A percentile compares a stretch with the other conserved stretches of the same genome.
Evolutionary conservation across 495 filamentous ascomycete species (phyloP).

Genomic region (Acidiella bohemica): DNA sequence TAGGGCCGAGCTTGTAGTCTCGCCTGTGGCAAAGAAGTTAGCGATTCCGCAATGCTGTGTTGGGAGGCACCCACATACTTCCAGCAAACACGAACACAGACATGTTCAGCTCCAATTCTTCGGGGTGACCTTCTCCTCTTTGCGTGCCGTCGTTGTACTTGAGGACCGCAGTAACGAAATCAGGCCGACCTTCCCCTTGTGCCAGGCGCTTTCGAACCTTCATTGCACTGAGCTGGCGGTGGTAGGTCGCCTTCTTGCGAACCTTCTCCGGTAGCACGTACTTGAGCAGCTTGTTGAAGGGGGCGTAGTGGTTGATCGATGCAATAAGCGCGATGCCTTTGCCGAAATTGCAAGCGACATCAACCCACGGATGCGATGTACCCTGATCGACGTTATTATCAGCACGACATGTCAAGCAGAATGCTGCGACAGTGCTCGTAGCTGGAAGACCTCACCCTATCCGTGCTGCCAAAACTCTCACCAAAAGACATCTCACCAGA

Average conservation of each 20-base stretch:
- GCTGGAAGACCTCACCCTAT: background rate
- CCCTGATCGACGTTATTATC: slow-evolving; percentile 22
- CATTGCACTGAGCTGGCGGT: slow-evolving; percentile 19
- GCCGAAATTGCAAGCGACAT: slow-evolving; percentile 10
- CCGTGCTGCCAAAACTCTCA: slow-evolving; percentile 6
- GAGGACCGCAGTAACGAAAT: slow-evolving; percentile 23
- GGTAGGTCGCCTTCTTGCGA: slow-evolving; percentile 8
- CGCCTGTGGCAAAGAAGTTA: slow-evolving; percentile 8
- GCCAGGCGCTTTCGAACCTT: slow-evolving; percentile 21
- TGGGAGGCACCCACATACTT: slow-evolving; percentile 20
- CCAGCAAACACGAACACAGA: slow-evolving; percentile 27
- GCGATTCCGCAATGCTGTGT: slow-evolving; percentile 11
- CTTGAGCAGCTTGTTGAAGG: slow-evolving; percentile 15
- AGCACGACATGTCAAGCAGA: background rate
- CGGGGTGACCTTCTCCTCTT: slow-evolving; percentile 15
- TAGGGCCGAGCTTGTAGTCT: slow-evolving; percentile 3
- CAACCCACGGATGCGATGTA: slow-evolving; percentile 27
- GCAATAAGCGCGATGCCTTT: background rate
- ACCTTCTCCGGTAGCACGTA: slow-evolving; percentile 18
- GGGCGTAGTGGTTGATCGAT: slow-evolving; percentile 3
- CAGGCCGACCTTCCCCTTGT: slow-evolving; percentile 16
- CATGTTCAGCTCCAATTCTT: slow-evolving; percentile 24
- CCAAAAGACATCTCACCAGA: slow-evolving; percentile 28
- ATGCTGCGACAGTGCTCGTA: background rate
- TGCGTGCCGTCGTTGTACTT: slow-evolving; percentile 19